A percentile compares a stretch with the other conserved stretches of the same genome.
phyloP scores from a whole-genome alignment of 192 early-diverging fungal species.

The Ramicandelaber brevisporus region DNA sequence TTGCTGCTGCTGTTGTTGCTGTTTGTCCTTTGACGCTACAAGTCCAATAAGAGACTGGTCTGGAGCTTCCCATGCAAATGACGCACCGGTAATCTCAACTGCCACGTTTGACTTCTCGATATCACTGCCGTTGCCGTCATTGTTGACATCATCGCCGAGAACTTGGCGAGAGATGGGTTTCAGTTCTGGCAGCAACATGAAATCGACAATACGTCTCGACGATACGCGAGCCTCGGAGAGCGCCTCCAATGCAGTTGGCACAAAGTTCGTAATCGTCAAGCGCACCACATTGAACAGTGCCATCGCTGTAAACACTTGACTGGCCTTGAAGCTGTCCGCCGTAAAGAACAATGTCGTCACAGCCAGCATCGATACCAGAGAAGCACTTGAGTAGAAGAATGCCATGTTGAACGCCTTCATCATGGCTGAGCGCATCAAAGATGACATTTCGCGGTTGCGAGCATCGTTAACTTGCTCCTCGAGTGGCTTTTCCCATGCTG shows the following conservation, averaged over 20 bases:
- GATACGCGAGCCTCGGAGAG: constrained; percentile 1
- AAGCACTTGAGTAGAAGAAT: neutral
- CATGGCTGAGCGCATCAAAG: neutral
- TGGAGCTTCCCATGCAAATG: neutral
- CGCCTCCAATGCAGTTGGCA: constrained; percentile 1
- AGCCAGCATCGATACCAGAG: neutral
- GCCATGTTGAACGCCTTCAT: constrained; percentile 1
- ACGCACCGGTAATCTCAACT: neutral
- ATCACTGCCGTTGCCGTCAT: neutral
- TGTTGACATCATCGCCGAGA: neutral
- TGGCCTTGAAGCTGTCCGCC: neutral
- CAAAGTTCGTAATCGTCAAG: neutral
- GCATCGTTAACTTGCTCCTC: neutral
- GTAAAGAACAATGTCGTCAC: neutral
- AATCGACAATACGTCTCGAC: neutral
- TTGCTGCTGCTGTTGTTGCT: neutral
- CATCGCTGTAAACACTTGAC: constrained; percentile 1
- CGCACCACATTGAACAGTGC: constrained; percentile 1
- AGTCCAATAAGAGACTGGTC: neutral
- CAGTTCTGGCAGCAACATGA: constrained; percentile 1
- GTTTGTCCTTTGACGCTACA: too few species aligned
- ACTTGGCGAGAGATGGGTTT: neutral
- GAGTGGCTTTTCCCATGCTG: constrained; percentile 33
- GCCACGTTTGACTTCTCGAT: neutral
- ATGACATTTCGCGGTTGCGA: neutral